Conservation (phyloP, 2,329 filamentous ascomycete genomes). For the Fusarium acutatum region DNA sequence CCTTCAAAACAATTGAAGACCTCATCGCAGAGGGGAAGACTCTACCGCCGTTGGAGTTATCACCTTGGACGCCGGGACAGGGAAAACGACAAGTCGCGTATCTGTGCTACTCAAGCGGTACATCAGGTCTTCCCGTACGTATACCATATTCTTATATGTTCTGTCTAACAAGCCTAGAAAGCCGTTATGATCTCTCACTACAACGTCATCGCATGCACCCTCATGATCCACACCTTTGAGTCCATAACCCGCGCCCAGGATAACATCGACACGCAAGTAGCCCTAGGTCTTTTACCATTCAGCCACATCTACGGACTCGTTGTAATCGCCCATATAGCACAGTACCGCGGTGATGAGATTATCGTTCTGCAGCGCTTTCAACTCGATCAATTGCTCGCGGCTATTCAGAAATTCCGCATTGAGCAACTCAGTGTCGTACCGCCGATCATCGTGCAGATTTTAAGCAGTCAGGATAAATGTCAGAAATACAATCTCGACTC, state of each 20-base stretch:
- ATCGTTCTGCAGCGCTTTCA: conserved; percentile 81
- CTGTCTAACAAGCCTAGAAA: conserved; percentile 61
- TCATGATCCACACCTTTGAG: conserved; percentile 64
- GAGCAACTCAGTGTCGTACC: conserved; percentile 28
- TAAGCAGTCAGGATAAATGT: conserved; percentile 7
- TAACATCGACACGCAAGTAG: conserved; percentile 53
- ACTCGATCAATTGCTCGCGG: conserved; percentile 64
- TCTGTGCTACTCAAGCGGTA: conserved; percentile 82
- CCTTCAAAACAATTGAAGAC: conserved; percentile 72
- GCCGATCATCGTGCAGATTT: conserved; percentile 23
- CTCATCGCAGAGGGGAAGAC: conserved; percentile 68
- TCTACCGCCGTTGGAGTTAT: conserved; percentile 61
- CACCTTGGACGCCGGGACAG: conserved; percentile 68
- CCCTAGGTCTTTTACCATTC: conserved; percentile 75
- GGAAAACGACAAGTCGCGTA: conserved; percentile 75
- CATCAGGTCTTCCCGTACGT: conserved; percentile 75
- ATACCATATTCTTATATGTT: rapidly evolving
- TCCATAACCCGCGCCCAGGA: conserved; percentile 48
- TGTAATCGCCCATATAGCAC: conserved; percentile 70
- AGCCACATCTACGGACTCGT: conserved; percentile 85
- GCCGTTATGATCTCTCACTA: conserved; percentile 84
- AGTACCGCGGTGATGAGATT: conserved; percentile 77
- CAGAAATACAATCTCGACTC: conserved; percentile 23
- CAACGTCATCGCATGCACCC: conserved; percentile 79
- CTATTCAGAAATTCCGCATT: conserved; percentile 26